Evolutionary conservation across 352 stramenopile genomes (phyloP).

Genomic region (Pythium utonaiense): DNA sequence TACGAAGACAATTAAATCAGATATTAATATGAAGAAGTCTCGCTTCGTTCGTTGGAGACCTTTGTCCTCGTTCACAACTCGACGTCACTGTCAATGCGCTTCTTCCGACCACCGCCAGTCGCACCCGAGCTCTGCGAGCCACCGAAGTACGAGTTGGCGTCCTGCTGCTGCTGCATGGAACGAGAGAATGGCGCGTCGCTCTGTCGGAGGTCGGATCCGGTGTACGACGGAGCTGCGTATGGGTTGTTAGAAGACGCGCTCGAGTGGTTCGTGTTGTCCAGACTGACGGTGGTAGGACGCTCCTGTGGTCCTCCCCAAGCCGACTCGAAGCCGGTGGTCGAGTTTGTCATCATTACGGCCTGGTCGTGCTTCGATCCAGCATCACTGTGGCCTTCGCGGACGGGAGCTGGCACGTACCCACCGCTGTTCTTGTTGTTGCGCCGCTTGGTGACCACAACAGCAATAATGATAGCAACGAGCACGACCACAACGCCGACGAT

Average conservation of each 20-base stretch:
- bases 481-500: constrained; percentile 52
- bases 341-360: constrained; percentile 24
- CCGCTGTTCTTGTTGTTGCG: constrained; percentile 23
- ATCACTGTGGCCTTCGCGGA: constrained; percentile 31
- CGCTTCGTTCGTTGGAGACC: neutral
- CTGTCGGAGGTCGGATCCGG: constrained; percentile 5
- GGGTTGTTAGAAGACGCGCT: constrained; percentile 26
- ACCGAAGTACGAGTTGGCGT: constrained; percentile 7
- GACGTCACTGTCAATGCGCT: constrained; percentile 58
- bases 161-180: constrained; percentile 24
- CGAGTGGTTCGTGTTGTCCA: constrained; percentile 44
- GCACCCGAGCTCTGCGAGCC: constrained; percentile 6
- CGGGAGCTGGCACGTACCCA: constrained; percentile 43
- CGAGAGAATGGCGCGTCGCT: constrained; percentile 26
- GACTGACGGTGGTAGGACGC: constrained; percentile 12
- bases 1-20: too few species aligned
- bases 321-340: constrained; percentile 29
- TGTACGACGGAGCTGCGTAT: constrained; percentile 17
- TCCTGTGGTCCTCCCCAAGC: constrained; percentile 17
- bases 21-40: neutral
- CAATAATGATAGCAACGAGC: constrained; percentile 39
- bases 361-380: constrained; percentile 15
- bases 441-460: constrained; percentile 34
- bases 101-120: constrained; percentile 21
- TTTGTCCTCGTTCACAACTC: constrained; percentile 35